Evolutionary conservation across 2,329 filamentous ascomycete species (phyloP), one percentile per base, ranked within the genome.

Genomic region (Annulohypoxylon truncatum): DNA sequence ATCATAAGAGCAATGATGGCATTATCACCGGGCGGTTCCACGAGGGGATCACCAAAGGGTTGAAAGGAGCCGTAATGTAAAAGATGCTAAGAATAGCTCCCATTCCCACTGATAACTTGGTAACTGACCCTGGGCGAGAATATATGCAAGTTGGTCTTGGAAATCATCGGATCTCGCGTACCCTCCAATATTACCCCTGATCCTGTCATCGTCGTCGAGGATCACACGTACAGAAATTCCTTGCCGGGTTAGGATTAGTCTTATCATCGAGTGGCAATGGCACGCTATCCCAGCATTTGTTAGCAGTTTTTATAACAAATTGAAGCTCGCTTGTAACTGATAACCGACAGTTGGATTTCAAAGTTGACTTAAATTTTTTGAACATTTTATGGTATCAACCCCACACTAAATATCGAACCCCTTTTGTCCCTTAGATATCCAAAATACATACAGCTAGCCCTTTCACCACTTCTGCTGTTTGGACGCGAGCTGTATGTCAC

Each of bases 221-320:
- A 9, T 47, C 28, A 47, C 22, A 26, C 13, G 13, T 22, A 15
- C 24, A 47, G n/a, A 26, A n/a, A 12, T 28, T 47, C 22, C 15
- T 24, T 47, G 12, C 42, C n/a, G 4, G 28, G 22, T 47, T 26
- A n/a, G 22, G 42, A 47, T 26, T 26, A 47, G 42, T 47, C 42
- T 47, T 47, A 47, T 47, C 42, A 47, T 47, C 22, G n/a, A n/a
- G 22, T 47, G 5, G 42, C 13, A 46, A 24, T 26, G 10, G 9
- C 42, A 46, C 4, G 10, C 13, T 26, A 47, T 47, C 42, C 42
- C 13, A 26, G 22, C 9, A 26, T 28, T n/a, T 12, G 22, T 47
- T 28, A 47, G 42, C 42, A 47, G 22, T 47, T 47, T 5, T 15
- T 47, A 26, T 47, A 28, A 47, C 42, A 48, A 48, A 48, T 48